Evolutionary conservation across 2,329 filamentous ascomycete genomes (phyloP), one percentile per base, ranked within the genome.

Genomic region (Cercospora sp.): DNA sequence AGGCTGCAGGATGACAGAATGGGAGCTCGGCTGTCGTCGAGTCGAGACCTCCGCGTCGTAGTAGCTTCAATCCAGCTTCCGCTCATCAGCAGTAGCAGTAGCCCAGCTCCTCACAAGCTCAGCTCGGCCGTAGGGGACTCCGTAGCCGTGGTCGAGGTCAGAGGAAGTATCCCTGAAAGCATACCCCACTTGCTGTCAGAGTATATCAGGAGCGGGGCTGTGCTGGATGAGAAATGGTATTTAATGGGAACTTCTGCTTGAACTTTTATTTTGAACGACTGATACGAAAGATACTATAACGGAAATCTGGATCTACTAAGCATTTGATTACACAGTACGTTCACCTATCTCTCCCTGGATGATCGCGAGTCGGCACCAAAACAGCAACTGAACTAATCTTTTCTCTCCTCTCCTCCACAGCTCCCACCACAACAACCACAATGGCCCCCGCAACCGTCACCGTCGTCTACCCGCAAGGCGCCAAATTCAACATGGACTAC

Each of bases 401-500:
- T n/a, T 5, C 16, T 7, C 7, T n/a, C 37, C 16, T 7, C 7
- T n/a, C 37, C 37, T 13, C 6, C 16, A 43, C 16, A 43, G 37
- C 37, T 43, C 34, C 5, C 12, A 34, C 12, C 24, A 34, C 30
- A 70, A 57, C 18, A n/a, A 68, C 53, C 63, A 32, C 21, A 26
- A 58, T 62, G 34, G 30, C 60, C 28, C 49, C 58, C 53, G 72
- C 75, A 61, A 73, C 71, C 66, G 67, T 73, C 62, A 76, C 74
- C 60, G 77, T 79, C 70, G 67, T 79, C 72, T 79, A 80, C 74
- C 77, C 77, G 18, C 68, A 77, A 61, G 78, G 77, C 49, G 72
- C 74, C 65, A 77, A 75, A 28, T 80, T 80, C 76, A 72, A 80
- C 71, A 78, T 80, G 72, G 76, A 78, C 69, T 80, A 81, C 74